Base-by-base conservation (phyloP, 345 rosid species). In the Ceriops zippeliana region DNA sequence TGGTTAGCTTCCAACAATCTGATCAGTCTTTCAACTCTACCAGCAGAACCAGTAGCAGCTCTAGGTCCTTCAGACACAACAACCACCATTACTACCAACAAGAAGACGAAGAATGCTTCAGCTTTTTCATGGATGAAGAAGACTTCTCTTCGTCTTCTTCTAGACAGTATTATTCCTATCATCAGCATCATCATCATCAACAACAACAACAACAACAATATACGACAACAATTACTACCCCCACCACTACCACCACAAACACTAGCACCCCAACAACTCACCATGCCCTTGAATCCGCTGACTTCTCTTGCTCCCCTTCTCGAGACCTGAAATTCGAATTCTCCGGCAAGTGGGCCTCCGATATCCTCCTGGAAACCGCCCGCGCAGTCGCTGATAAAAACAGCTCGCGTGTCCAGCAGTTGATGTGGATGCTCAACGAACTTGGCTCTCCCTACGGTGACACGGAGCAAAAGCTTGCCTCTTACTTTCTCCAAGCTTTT, bases 121-220 rank as follows among this genome's bases (percentile, higher is more conserved):
- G 88, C 84, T 82, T 85, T 86, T 91, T 87, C 93, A 95, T 91
- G 97, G 99, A 95, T 87, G 97, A 95, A 76, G 99, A 95, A 78
- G 99, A 91, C 93, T 93, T 90, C 76, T 91, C 96, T 73, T 91
- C 96, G 74, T 89, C 96, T 79, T 95, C 96, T 81, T 91, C 97
- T 72, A 86, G 73, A 59, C 89, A 79, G 71, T 70, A 74, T 64
- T 73, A 75, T 62, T 79, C 84, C 62, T 74, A 71, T 63, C 76
- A 82, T 59, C 79, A 82, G 7, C 82, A 80, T 7, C 66, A 72
- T 42, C 24, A 24, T 24, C 26, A 24, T 0, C 75, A 80, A 53
- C 56, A 69, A 7, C 71, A n/a, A 73, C 82, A 37, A 53, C 75
- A 56, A 75, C 66, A 65, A 68, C 76, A 70, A 74, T 51, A 78